Base-by-base conservation (phyloP, 306 rosid genomes). In the Vachellia collinsii region DNA sequence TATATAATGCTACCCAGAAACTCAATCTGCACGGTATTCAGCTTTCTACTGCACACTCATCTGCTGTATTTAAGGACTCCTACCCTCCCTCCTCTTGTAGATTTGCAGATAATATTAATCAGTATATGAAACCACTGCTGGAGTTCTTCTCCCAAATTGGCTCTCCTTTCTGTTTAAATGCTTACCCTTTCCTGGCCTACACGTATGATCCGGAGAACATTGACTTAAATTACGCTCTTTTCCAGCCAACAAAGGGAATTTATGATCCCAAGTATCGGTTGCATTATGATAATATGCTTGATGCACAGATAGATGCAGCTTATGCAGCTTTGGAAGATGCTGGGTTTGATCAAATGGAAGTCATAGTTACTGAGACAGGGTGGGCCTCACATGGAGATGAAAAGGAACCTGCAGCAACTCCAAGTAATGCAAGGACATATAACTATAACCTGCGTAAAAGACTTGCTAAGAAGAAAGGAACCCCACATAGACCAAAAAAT, bases 261-360 rank as follows among this genome's bases (percentile, higher is more conserved):
- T 77, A 78, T 50, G 99, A 95, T 86, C 90, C 89, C 4, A 85
- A 79, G 73, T 93, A 85, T 50, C 76, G 69, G 36, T 93, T 93
- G 51, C 99, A 87, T 84, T 95, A 95, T 78, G 99, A 95, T 80
- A 95, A 95, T 86, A 89, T 93, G 99, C 97, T 95, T 41, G 99
- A 95, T 88, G 98, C 99, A 84, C 97, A 91, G 93, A 93, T 95
- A 47, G 99, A 93, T 78, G 99, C 98, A 34, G 93, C 97, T 46
- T 93, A 95, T 86, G 85, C 94, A 23, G 99, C 99, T 71, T 77
- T 95, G 80, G 96, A 88, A 84, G 81, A 87, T 86, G 97, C 93
- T 23, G 99, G 99, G 74, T 84, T 85, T 78, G 5, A 79, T 34
- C 83, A 93, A 80, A 95, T 93, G 98, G 96, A 95, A 88, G 92